Evolutionary conservation across 371 early-diverging fungal genomes (phyloP), one percentile per base, ranked within the genome.

Genomic region (Synchytrium microbalum): DNA sequence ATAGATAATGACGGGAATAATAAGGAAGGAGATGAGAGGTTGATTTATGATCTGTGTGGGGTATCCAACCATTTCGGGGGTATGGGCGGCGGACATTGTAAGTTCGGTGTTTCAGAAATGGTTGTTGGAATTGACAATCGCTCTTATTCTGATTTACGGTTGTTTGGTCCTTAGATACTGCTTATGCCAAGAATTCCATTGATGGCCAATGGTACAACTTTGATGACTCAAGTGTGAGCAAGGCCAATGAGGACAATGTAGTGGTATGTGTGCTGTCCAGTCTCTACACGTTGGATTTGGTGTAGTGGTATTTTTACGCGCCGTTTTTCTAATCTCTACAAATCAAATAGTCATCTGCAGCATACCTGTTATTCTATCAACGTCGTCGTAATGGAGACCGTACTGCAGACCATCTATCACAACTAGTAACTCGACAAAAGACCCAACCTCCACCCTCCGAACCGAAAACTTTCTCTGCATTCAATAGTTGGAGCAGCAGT

Each of bases 31-130:
- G 51, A 51, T 51, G 51, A 51, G n/a, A n/a, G 56, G 24, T 24
- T 55, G 25, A 72, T 91, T 0, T 95, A 94, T 68, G 94, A 95
- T 64, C 73, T 95, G 33, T 90, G 83, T 73, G 92, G 88, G 0
- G 90, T 94, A 3, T 91, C 90, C 59, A 93, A 95, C 68, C 95
- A 95, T 67, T 91, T 80, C 78, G 95, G 95, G 32, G 92, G 93
- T 5, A 70, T 93, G 54, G 95, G 93, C 54, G 94, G 95, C 54
- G 96, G 96, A 30, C 96, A 94, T 68, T 94, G 87, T 86, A 83
- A 80, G 84, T 77, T 25, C 0, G 10, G 38, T n/a, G 55, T 56
- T 64, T 28, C 26, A 33, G 31, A n/a, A 25, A 10, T 27, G 31
- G 2, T 32, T 64, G 10, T 16, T 32, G 29, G 5, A 29, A 46